Evolutionary conservation across 371 early-diverging fungal genomes (phyloP).

Genomic region (Circinella minor): DNA sequence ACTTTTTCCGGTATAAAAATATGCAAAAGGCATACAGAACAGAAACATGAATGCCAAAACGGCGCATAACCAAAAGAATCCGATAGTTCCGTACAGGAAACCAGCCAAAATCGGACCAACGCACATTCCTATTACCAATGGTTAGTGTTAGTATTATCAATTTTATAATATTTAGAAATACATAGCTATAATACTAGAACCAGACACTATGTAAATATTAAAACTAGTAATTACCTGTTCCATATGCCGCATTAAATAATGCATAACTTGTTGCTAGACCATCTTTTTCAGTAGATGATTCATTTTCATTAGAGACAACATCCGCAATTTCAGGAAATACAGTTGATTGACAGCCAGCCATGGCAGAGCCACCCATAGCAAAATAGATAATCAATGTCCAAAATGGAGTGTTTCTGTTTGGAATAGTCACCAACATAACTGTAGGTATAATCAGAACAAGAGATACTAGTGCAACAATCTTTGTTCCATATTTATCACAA

Average conservation of each 20-base stretch:
- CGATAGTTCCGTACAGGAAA: constrained; percentile 35
- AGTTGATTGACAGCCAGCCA: constrained; percentile 49
- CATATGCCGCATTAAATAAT: constrained; percentile 50
- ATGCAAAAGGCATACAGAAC: constrained; percentile 41
- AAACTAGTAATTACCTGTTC: constrained; percentile 44
- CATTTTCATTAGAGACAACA: constrained; percentile 39
- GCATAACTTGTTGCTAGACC: constrained; percentile 49
- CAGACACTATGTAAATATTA: neutral
- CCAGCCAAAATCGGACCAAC: constrained; percentile 51
- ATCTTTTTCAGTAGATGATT: constrained; percentile 23
- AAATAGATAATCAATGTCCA: constrained; percentile 40
- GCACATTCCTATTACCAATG: constrained; percentile 31
- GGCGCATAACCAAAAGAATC: constrained; percentile 51
- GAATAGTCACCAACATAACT: constrained; percentile 39
- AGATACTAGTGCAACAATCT: constrained; percentile 42
- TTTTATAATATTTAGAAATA: constrained; percentile 15
- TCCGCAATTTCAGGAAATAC: constrained; percentile 49
- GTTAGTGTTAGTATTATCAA: neutral
- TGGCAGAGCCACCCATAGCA: constrained; percentile 36
- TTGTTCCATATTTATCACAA: constrained; percentile 48
- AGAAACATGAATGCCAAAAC: constrained; percentile 34
- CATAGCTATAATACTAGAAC: neutral
- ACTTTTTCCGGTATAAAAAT: constrained; percentile 34
- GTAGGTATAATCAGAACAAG: constrained; percentile 32
- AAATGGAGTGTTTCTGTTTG: constrained; percentile 30